Percentiles rank a stretch among this genome's conserved stretches.
Evolutionary conservation across 73 alveolate species (phyloP).

Genomic region (Vitrella brassicaformis): DNA sequence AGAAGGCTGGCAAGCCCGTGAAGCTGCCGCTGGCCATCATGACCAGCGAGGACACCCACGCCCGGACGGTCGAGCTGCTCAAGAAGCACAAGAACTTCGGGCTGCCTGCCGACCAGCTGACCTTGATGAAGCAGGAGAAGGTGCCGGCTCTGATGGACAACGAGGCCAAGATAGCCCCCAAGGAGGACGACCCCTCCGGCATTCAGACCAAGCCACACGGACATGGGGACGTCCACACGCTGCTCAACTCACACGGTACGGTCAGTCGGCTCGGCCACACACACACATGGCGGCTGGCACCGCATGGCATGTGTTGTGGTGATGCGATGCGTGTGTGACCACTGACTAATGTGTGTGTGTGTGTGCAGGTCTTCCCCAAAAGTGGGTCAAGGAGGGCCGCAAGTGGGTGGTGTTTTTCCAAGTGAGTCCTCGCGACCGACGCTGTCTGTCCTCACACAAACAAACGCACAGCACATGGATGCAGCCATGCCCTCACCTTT

Average conservation of each 20-base stretch:
- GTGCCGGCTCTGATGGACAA: conserved; percentile 79
- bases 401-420: conserved; percentile 69
- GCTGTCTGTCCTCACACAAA: neutral
- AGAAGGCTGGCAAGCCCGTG: conserved; percentile 42
- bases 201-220: conserved; percentile 81
- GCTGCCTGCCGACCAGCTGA: conserved; percentile 41
- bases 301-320: neutral
- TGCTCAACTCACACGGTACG: conserved; percentile 54
- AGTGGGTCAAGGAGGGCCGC: conserved; percentile 61
- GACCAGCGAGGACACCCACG: conserved; percentile 96
- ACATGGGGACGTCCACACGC: conserved; percentile 80
- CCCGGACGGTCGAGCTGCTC: conserved; percentile 54
- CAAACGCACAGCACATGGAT: neutral
- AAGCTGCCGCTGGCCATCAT: conserved; percentile 81
- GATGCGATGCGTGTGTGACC: neutral
- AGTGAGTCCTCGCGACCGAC: neutral
- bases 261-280: neutral
- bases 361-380: conserved; percentile 29
- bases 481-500: neutral
- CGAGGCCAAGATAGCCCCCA: conserved; percentile 58
- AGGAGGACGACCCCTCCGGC: conserved; percentile 9
- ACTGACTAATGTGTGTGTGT: neutral
- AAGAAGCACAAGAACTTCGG: conserved; percentile 51
- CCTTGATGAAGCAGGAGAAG: conserved; percentile 64
- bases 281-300: too few species aligned